Evolutionary conservation across 352 stramenopile species (phyloP).

Genomic region (Phytophthora hybrid): DNA sequence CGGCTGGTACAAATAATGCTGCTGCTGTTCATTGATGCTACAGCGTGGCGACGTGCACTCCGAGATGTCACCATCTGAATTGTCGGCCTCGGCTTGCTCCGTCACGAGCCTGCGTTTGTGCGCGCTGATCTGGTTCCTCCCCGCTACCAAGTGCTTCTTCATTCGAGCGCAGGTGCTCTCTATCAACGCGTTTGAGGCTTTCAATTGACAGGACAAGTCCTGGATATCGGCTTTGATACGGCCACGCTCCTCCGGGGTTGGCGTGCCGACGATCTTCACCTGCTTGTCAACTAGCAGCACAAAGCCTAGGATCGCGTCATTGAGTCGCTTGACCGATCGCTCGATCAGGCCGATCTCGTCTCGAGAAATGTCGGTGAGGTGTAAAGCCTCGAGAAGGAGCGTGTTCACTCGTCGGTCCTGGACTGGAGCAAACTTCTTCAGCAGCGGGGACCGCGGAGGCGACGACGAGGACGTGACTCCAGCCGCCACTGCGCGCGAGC

Average conservation of each 20-base stretch:
- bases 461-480: constrained; percentile 18
- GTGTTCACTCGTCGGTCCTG: constrained; percentile 69
- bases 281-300: constrained; percentile 81
- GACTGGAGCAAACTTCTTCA: constrained; percentile 67
- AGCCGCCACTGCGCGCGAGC: constrained; percentile 16
- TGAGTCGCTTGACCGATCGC: constrained; percentile 61
- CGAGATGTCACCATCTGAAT: constrained; percentile 28
- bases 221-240: constrained; percentile 70
- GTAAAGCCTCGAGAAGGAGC: constrained; percentile 65
- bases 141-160: constrained; percentile 56
- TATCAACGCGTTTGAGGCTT: constrained; percentile 59
- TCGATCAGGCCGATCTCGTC: constrained; percentile 70
- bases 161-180: constrained; percentile 67
- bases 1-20: constrained; percentile 21
- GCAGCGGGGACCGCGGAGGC: constrained; percentile 49
- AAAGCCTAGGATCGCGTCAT: constrained; percentile 70
- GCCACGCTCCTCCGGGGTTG: constrained; percentile 52
- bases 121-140: constrained; percentile 60
- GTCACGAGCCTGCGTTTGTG: constrained; percentile 54
- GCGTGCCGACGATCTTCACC: constrained; percentile 64
- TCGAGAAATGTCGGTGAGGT: constrained; percentile 69
- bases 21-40: constrained; percentile 32
- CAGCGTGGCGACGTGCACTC: constrained; percentile 34
- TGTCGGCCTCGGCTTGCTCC: constrained; percentile 35
- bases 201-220: constrained; percentile 65